phyloP scores from a whole-genome alignment of 805 yeast species.

The Yamadazyma kitorensis region DNA sequence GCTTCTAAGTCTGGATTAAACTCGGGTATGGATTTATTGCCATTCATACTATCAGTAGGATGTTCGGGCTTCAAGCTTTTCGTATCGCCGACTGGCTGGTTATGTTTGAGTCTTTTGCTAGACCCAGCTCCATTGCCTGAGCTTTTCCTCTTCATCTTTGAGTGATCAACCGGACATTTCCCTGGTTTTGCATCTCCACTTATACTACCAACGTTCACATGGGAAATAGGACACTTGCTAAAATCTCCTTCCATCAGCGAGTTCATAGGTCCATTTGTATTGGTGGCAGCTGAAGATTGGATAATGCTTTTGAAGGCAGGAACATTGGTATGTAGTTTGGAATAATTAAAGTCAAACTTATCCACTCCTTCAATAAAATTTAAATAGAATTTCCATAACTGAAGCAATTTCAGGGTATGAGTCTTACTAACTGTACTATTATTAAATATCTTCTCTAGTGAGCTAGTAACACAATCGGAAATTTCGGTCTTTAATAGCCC shows the following conservation, averaged over 20 bases:
- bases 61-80: no score
- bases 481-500: constrained; percentile 8
- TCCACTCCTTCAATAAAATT: constrained; percentile 32
- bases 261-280: constrained; percentile 1
- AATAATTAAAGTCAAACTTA: constrained; percentile 28
- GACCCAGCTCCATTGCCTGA: no score
- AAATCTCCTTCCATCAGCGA: background rate
- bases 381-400: constrained; percentile 37
- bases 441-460: constrained; percentile 3
- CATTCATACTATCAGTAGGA: no score
- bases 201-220: background rate
- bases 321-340: constrained; percentile 31
- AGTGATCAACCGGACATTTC: constrained; percentile 4
- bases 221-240: constrained; percentile 13
- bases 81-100: no score
- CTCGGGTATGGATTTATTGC: no score
- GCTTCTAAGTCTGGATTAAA: no score
- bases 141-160: no score
- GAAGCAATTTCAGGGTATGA: constrained; percentile 7
- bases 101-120: no score
- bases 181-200: background rate
- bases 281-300: no score
- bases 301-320: constrained; percentile 19
- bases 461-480: constrained; percentile 4
- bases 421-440: constrained; percentile 1